Base-by-base conservation (phyloP, 805 yeast species). In the Wickerhamiella spandovensis region DNA sequence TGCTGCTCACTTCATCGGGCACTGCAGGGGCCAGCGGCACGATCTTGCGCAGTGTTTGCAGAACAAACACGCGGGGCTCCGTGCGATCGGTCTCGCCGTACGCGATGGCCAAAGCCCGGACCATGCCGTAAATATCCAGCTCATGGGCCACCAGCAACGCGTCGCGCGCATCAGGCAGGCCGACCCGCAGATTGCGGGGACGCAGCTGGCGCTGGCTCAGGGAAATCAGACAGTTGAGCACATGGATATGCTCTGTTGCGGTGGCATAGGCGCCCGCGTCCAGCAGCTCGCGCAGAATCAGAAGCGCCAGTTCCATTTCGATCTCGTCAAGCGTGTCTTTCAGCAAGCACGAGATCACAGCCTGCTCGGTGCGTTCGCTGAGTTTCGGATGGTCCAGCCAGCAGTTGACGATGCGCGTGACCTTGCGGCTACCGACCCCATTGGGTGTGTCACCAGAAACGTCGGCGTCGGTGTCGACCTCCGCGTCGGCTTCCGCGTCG, bases 101-200 rank as follows among this genome's bases (percentile, higher is more conserved):
- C 4, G 22, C 43, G 7, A 39, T 39, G 5, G 18, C 43, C 24
- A 39, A n/a, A 3, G 22, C 43, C 15, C 43, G 24, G n/a, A 39
- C 24, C 43, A 20, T 43, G 28, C 45, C 45, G 30, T 22, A 24
- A 5, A 24, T 23, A 20, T 43, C 45, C 10, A 43, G 30, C 13
- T 43, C 45, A 10, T 22, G 13, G 13, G 28, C 23, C 28, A 21
- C 43, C 7, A 59, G 44, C 21, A 59, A 47, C 18, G 47, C 49
- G 28, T 57, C 59, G 21, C 57, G 49, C 1, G 63, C 53, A 43
- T 55, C 56, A 7, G 56, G 48, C 5, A 60, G 48, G 4, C 57
- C 57, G 5, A 54, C 58, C n/a, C 51, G 47, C 5, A 52, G 51
- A 20, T 51, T 46, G 5, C 52, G 35, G 21, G 51, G 48, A 23